These are phyloP conservation scores for Melaleuca alternifolia DNA, from an alignment of 345 rosid genomes.

Conservation along the genomic window DNA sequence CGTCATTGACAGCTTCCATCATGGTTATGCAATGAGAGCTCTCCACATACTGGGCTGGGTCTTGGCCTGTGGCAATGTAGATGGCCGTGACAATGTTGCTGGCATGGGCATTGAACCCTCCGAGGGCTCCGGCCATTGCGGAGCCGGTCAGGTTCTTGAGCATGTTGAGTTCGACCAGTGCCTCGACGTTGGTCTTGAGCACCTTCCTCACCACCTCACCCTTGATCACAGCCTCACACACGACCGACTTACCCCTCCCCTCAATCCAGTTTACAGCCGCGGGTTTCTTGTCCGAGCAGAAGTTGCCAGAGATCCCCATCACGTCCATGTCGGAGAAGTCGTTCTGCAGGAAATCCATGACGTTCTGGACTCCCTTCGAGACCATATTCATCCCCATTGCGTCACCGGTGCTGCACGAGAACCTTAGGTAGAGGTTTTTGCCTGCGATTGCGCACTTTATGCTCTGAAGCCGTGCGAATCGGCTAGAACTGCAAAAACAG, in stretches of 20 bases:
- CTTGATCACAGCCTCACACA: conserved; percentile 25
- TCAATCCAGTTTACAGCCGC: conserved; percentile 42
- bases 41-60: conserved; percentile 36
- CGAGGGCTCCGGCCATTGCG: conserved; percentile 38
- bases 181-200: conserved; percentile 19
- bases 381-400: conserved; percentile 50
- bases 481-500: conserved; percentile 11
- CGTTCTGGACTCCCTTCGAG: conserved; percentile 38
- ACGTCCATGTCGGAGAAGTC: conserved; percentile 40
- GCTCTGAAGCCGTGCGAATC: conserved; percentile 22
- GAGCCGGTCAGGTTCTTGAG: conserved; percentile 37
- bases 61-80: conserved; percentile 33
- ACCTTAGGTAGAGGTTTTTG: conserved; percentile 27
- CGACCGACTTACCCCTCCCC: conserved; percentile 35
- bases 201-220: conserved; percentile 25
- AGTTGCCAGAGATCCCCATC: conserved; percentile 28
- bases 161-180: conserved; percentile 33
- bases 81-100: conserved; percentile 25
- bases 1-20: conserved; percentile 35
- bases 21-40: conserved; percentile 36
- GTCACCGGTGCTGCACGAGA: conserved; percentile 31
- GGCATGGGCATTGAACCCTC: conserved; percentile 40
- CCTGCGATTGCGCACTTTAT: conserved; percentile 21
- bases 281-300: conserved; percentile 37
- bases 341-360: conserved; percentile 19